These are phyloP conservation scores for Diospyros lotus DNA, from an alignment of 148 eudicot genomes.

Conservation along the genomic window DNA sequence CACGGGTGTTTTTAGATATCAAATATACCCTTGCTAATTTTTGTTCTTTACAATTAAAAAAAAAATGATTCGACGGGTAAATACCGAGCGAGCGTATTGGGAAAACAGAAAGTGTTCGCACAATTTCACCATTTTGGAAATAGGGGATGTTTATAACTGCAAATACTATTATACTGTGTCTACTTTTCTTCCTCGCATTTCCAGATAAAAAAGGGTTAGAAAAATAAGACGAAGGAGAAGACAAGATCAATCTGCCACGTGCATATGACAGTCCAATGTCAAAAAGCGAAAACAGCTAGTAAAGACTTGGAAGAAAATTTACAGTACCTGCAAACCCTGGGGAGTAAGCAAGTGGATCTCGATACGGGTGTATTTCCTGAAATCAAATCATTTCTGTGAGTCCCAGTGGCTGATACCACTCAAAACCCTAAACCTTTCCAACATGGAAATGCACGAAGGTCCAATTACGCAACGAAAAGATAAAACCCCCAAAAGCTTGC, in stretches of 20 bases:
- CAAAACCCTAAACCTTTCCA: not conserved
- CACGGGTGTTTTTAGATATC: too few relatives aligned
- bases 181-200: too few relatives aligned
- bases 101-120: too few relatives aligned
- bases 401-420: not conserved
- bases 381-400: constrained; percentile 10
- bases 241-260: not conserved
- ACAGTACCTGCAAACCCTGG: constrained; percentile 87
- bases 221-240: too few relatives aligned
- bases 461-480: not conserved
- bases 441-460: not conserved
- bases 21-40: too few relatives aligned
- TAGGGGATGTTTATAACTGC: too few relatives aligned
- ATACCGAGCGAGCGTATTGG: too few relatives aligned
- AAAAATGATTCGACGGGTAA: too few relatives aligned
- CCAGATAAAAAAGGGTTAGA: too few relatives aligned
- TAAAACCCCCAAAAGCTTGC: not conserved
- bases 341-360: constrained; percentile 89
- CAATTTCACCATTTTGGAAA: too few relatives aligned
- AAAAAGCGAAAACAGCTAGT: not conserved
- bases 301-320: not conserved
- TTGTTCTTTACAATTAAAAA: too few relatives aligned
- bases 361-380: constrained; percentile 80
- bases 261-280: not conserved
- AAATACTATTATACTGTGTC: too few relatives aligned